A percentile compares a stretch with the other conserved stretches of the same genome.
Evolutionary conservation across 495 filamentous ascomycete genomes (phyloP).

Genomic region (Clohesyomyces aquaticus): DNA sequence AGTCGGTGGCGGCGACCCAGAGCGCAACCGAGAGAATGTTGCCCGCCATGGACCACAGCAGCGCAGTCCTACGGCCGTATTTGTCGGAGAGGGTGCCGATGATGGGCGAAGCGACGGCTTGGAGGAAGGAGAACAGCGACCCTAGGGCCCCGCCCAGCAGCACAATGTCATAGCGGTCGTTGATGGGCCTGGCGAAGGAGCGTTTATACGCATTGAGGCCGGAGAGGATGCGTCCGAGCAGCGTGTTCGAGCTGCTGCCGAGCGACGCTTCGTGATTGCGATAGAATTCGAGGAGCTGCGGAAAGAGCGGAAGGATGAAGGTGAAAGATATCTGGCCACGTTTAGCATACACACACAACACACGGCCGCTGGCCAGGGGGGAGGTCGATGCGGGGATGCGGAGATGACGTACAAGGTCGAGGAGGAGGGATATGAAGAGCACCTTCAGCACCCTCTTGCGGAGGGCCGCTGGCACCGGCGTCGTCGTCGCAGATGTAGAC

Average conservation of each 20-base stretch:
- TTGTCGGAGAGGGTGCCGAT: slow-evolving; percentile 88
- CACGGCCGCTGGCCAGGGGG: too few species aligned
- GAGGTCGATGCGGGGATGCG: slow-evolving; percentile 1
- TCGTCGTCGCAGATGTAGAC: not conserved
- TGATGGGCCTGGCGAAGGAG: slow-evolving; percentile 88
- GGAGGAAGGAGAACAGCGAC: slow-evolving; percentile 88
- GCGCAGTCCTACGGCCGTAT: slow-evolving; percentile 83
- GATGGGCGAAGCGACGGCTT: slow-evolving; percentile 88
- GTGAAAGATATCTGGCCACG: slow-evolving; percentile 75
- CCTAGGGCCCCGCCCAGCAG: slow-evolving; percentile 93
- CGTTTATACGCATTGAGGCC: slow-evolving; percentile 96
- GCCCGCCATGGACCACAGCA: slow-evolving; percentile 91
- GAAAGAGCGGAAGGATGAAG: slow-evolving; percentile 97
- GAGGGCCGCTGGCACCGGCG: slow-evolving; percentile 15
- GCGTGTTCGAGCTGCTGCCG: slow-evolving; percentile 57
- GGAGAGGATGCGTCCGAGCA: slow-evolving; percentile 76
- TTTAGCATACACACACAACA: slow-evolving; percentile 6
- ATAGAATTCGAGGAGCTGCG: slow-evolving; percentile 93
- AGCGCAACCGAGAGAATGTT: slow-evolving; percentile 91
- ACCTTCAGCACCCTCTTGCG: slow-evolving; percentile 84
- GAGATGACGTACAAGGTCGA: slow-evolving; percentile 63
- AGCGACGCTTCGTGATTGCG: slow-evolving; percentile 65
- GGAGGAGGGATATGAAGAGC: slow-evolving; percentile 69
- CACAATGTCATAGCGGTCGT: slow-evolving; percentile 95
- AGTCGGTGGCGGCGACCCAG: slow-evolving; percentile 91